Base-by-base conservation (phyloP, 2,329 filamentous ascomycete species). In the Conoideocrella luteorostrata region DNA sequence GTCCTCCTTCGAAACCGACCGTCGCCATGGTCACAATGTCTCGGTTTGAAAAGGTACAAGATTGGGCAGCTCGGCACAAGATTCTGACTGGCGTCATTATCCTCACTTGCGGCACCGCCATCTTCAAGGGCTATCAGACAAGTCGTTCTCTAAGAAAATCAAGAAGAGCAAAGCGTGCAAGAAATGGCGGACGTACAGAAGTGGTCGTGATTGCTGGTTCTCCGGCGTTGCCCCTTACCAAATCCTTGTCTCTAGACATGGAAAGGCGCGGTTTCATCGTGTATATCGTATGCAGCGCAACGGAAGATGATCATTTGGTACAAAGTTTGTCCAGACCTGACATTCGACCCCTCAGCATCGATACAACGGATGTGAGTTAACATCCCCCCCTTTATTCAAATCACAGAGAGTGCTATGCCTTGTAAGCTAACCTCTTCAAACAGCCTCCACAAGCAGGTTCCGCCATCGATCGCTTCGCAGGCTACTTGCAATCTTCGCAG, bases 181-280 rank as follows among this genome's bases (percentile, higher is more conserved):
- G 77, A 39, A 95, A 88, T 66, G 93, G 93, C 20, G 88, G 87
- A 4, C 78, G 93, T 42, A 81, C 84, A 50, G 93, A 98, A 64
- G 91, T 97, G 5, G 70, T 81, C 60, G 86, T 97, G 22, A 77
- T 97, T 49, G 89, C 89, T 18, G 91, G 91, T n/a, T 89, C 88
- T 17, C 86, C 88, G 3, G 80, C 84, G 39, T 82, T 95, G 56
- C 86, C 90, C 13, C 74, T 96, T 57, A 91, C 88, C 6, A 84
- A 83, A 56, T 88, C 88, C 10, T 71, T 97, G 43, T 82, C 88
- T 2, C 67, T 90, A 38, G 93, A 98, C 59, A 72, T 98, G 52
- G 93, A 97, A 67, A 76, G 89, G 47, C 80, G 89, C 51, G 93
- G 93, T 4, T 97, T 94, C 62, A 86, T 97, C 48, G 88, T 97